phyloP scores from a whole-genome alignment of 139 green algal genomes.

The Tetratostichococcus sp. region DNA sequence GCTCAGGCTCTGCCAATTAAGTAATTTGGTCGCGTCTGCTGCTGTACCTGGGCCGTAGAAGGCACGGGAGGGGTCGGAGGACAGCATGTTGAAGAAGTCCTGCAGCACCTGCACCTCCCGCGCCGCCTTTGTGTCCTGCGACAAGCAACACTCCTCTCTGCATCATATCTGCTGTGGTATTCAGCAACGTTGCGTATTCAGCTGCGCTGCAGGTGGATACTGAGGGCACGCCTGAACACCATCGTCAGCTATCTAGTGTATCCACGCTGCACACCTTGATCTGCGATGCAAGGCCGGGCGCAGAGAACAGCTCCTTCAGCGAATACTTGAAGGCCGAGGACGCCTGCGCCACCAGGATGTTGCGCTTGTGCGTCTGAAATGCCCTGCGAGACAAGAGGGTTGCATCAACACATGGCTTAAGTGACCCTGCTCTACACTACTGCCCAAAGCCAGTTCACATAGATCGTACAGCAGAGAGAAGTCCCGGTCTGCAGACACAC shows the following conservation, averaged over 20 bases:
- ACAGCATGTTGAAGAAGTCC: conserved; percentile 87
- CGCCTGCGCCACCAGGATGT: conserved; percentile 62
- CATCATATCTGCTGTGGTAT: too few relatives aligned
- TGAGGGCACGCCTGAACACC: too few relatives aligned
- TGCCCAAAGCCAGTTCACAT: too few relatives aligned
- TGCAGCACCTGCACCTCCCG: conserved; percentile 62
- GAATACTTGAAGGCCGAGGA: conserved; percentile 89
- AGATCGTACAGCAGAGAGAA: too few relatives aligned
- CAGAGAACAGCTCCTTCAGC: conserved; percentile 73
- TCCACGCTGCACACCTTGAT: conserved; percentile 46
- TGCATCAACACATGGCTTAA: too few relatives aligned
- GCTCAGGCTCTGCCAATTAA: too few relatives aligned
- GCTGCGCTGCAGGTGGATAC: too few relatives aligned
- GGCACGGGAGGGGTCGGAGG: conserved; percentile 57
- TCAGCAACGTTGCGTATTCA: too few relatives aligned
- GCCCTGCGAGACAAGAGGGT: conserved; percentile 9
- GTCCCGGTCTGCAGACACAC: conserved; percentile 27
- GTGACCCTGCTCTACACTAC: too few relatives aligned
- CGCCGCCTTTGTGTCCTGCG: conserved; percentile 83
- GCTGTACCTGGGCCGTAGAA: conserved; percentile 82
- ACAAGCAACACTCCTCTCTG: neutral
- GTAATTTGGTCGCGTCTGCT: too few relatives aligned
- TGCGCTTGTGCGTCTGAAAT: conserved; percentile 54
- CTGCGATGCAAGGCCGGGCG: conserved; percentile 37
- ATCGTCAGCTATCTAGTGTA: too few relatives aligned